Percentiles rank a stretch among this genome's conserved stretches.
phyloP scores from a whole-genome alignment of 2,329 filamentous ascomycete genomes.

The Venturiaceae sp. region DNA sequence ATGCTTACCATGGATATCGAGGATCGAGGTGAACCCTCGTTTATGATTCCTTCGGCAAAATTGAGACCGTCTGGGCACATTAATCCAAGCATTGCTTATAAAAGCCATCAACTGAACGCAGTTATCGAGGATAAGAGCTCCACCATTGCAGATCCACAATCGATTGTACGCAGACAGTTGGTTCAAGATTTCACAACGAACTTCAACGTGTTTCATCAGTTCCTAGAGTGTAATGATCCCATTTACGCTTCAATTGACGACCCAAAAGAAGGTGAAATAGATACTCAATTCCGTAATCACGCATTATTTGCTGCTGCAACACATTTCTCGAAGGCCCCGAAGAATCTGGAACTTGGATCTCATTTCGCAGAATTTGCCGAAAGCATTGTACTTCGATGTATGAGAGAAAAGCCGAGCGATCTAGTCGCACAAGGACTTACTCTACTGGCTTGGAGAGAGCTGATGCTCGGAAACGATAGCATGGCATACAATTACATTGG shows the following conservation, averaged over 20 bases:
- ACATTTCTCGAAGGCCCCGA: not conserved
- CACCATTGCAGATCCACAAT: not conserved
- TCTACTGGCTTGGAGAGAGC: not conserved
- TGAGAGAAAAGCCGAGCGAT: not conserved
- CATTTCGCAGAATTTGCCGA: not conserved
- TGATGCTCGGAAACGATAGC: not conserved
- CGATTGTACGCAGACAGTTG: not conserved
- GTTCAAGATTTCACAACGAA: not conserved
- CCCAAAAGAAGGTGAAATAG: not conserved
- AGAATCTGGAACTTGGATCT: not conserved
- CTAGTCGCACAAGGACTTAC: not conserved
- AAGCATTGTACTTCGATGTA: not conserved
- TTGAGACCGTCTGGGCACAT: not conserved
- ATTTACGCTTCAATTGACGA: not conserved
- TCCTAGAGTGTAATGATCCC: not conserved
- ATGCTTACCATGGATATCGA: not conserved
- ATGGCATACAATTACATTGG: constrained; percentile 1
- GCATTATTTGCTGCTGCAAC: not conserved
- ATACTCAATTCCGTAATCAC: not conserved
- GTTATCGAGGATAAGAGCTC: not conserved
- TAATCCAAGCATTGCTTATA: not conserved
- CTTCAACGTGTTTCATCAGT: not conserved
- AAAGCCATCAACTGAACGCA: not conserved
- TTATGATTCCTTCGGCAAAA: not conserved
- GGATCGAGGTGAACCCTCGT: not conserved